phyloP scores from a whole-genome alignment of 352 stramenopile species.

The Phytophthora tentaculata region DNA sequence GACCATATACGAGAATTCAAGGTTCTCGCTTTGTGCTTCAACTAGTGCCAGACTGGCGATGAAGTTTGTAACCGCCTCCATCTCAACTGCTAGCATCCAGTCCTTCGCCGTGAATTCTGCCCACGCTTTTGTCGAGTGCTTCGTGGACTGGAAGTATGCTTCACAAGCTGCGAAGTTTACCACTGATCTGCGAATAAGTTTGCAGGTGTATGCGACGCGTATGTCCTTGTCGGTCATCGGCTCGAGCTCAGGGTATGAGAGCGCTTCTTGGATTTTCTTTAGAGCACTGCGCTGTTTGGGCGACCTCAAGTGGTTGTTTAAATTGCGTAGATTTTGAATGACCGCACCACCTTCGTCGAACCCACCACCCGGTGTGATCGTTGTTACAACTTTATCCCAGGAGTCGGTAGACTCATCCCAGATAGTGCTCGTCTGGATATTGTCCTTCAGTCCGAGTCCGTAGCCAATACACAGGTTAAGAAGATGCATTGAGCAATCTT shows the following conservation, averaged over 20 bases:
- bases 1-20: too few species aligned
- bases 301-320: neutral
- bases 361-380: neutral
- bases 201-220: neutral
- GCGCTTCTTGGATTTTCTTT: neutral
- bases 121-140: neutral
- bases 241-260: neutral
- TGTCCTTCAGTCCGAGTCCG: slow-evolving; percentile 17
- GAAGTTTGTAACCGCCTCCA: slow-evolving; percentile 11
- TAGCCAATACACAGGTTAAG: slow-evolving; percentile 23
- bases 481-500: slow-evolving; percentile 17
- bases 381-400: slow-evolving; percentile 4
- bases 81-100: slow-evolving; percentile 4
- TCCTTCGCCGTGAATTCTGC: neutral
- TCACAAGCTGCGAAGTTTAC: neutral
- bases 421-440: slow-evolving; percentile 4
- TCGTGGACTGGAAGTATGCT: slow-evolving; percentile 4
- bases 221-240: neutral
- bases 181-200: slow-evolving; percentile 5
- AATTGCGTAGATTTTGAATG: neutral
- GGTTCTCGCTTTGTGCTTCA: too few species aligned
- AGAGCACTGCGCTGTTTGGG: neutral
- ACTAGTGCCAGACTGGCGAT: too few species aligned
- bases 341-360: neutral
- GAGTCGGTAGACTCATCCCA: neutral